phyloP scores from a whole-genome alignment of 805 yeast species.

The Isabelozyma rhagii region DNA sequence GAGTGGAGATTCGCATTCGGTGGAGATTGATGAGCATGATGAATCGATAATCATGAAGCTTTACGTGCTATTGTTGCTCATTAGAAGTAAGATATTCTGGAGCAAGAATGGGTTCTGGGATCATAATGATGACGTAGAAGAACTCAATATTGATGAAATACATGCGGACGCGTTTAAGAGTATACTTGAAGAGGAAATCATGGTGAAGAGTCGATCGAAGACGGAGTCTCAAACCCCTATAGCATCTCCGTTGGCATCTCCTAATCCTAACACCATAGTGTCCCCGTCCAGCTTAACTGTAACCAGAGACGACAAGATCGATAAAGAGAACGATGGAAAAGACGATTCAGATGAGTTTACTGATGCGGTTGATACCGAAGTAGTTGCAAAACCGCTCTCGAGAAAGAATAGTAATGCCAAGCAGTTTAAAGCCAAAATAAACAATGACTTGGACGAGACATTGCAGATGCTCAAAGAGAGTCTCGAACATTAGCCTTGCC shows the following conservation, averaged over 20 bases:
- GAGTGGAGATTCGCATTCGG: neutral
- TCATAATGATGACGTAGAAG: constrained; percentile 33
- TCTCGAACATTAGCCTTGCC: constrained; percentile 10
- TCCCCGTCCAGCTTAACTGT: neutral
- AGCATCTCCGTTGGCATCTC: neutral
- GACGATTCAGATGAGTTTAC: constrained; percentile 13
- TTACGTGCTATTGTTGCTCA: constrained; percentile 53
- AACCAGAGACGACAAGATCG: neutral
- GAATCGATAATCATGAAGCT: constrained; percentile 37
- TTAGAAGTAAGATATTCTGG: constrained; percentile 79
- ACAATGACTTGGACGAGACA: constrained; percentile 34
- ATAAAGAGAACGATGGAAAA: neutral
- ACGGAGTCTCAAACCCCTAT: neutral
- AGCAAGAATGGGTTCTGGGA: constrained; percentile 81
- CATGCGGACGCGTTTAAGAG: constrained; percentile 15
- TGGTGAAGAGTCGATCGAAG: neutral
- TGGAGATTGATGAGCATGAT: constrained; percentile 16
- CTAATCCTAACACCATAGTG: neutral
- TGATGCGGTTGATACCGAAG: constrained; percentile 10
- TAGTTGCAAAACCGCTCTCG: constrained; percentile 4
- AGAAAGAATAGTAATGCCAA: constrained; percentile 31
- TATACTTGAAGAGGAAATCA: neutral
- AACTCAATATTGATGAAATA: constrained; percentile 23
- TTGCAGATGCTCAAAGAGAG: constrained; percentile 39
- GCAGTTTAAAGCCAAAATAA: constrained; percentile 29